Conservation (phyloP, 176 grass and related monocot genomes). For the Canna indica region DNA sequence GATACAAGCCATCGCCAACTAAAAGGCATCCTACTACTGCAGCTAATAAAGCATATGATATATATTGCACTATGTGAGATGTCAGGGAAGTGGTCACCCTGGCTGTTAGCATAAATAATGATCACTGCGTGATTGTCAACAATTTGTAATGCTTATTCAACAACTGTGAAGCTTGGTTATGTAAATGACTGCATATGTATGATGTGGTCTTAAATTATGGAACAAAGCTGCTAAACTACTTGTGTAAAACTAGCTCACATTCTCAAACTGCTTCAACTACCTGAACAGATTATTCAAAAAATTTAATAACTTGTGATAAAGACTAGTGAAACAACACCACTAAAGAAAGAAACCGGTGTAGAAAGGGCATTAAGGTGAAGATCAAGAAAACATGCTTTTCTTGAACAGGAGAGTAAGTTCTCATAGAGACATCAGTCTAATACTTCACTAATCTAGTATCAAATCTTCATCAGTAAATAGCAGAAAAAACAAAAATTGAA, state of each 20-base stretch:
- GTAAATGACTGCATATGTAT: not conserved
- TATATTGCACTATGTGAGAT: not conserved
- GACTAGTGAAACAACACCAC: not conserved
- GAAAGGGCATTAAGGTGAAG: not conserved
- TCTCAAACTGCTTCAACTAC: not conserved
- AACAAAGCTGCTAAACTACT: not conserved
- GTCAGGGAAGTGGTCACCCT: not conserved
- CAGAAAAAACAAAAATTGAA: too few relatives aligned
- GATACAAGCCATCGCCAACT: constrained; percentile 43
- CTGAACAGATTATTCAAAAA: too few relatives aligned
- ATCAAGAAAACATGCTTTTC: too few relatives aligned
- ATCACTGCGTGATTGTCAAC: not conserved
- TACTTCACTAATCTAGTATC: not conserved
- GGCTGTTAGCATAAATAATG: not conserved
- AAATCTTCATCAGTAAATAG: too few relatives aligned
- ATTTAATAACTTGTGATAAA: too few relatives aligned
- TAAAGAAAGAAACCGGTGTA: not conserved
- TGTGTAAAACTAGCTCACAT: too few relatives aligned
- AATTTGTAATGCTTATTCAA: not conserved
- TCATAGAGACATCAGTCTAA: not conserved
- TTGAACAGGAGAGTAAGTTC: not conserved
- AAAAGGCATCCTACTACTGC: not conserved
- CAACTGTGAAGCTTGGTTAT: not conserved
- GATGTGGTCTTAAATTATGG: not conserved
- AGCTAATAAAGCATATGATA: not conserved